Base-by-base conservation (phyloP, 1,139 yeast genomes). In the Sugiyamaella castrensis region DNA sequence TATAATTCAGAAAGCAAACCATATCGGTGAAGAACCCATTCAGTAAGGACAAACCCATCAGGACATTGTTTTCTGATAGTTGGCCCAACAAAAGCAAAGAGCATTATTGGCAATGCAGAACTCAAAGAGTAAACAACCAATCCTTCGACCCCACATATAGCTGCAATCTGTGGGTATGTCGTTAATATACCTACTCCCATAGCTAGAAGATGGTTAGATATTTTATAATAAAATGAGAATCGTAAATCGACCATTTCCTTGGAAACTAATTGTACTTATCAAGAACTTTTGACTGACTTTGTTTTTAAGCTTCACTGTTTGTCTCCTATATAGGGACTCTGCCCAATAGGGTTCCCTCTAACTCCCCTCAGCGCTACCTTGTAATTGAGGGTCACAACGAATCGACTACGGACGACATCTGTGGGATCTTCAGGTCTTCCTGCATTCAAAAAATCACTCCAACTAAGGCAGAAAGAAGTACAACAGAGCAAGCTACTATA, bases 161-260 rank as follows among this genome's bases (percentile, higher is more conserved):
- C 88, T 2, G 94, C 95, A 54, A 91, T 86, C 68, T 89, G 84
- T 1, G 96, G 82, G 61, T 87, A 91, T 0, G 96, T 86, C 11
- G 94, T 79, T 40, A 91, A 69, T 50, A 89, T 80, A 66, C 97
- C 97, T 68, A 91, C 85, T 47, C 98, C 98, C 82, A 88, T 77
- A 47, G 89, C 95, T 85, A 63, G 45, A 65, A 51, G 55, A 51
- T 46, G 40, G 50, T 47, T 36, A 43, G 39, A n/a, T 13, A 34
- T 9, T n/a, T n/a, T n/a, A n/a, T n/a, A n/a, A 5, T 13, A 31
- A 31, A 38, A 38, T 28, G 34, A 31, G 12, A 6, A 36, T n/a
- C 16, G 5, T 4, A n/a, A 5, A 36, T 3, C 24, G 5, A 19
- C 24, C 5, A 19, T 19, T 19, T 5, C 3, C 3, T 5, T 19